phyloP scores from a whole-genome alignment of 225 moss, liverwort and hornwort species.

The Bryoerythrophyllum caledonicum region DNA sequence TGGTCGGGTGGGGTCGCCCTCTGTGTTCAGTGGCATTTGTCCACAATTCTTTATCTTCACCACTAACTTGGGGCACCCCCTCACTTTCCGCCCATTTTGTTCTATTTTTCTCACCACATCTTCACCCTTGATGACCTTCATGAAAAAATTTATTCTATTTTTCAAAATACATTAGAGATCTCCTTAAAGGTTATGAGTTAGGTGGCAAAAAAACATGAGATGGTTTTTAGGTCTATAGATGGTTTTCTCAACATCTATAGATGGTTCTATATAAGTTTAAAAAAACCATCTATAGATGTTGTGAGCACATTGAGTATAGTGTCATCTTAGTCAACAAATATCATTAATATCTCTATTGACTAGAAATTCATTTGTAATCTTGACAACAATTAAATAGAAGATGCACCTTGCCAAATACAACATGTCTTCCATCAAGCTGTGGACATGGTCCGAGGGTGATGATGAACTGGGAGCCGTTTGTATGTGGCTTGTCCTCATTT shows the following conservation, averaged over 20 bases:
- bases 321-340: no score
- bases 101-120: slow-evolving; percentile 41
- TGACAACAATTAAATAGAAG: not conserved
- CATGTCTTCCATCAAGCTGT: slow-evolving; percentile 59
- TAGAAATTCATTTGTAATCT: no score
- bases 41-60: slow-evolving; percentile 35
- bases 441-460: slow-evolving; percentile 60
- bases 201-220: no score
- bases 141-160: not conserved
- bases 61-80: slow-evolving; percentile 29
- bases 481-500: slow-evolving; percentile 47
- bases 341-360: no score
- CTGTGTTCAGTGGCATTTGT: slow-evolving; percentile 26
- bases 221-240: no score
- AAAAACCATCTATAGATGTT: no score
- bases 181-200: no score
- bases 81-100: slow-evolving; percentile 24
- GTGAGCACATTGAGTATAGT: no score
- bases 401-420: slow-evolving; percentile 45
- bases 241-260: no score
- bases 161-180: not conserved
- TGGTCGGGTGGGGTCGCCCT: not conserved
- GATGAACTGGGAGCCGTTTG: slow-evolving; percentile 81
- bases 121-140: slow-evolving; percentile 43
- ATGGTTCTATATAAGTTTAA: no score